These are phyloP conservation scores for Trichoderma afroharzianum DNA, from an alignment of 2,329 filamentous ascomycete species.

Conservation along the genomic window DNA sequence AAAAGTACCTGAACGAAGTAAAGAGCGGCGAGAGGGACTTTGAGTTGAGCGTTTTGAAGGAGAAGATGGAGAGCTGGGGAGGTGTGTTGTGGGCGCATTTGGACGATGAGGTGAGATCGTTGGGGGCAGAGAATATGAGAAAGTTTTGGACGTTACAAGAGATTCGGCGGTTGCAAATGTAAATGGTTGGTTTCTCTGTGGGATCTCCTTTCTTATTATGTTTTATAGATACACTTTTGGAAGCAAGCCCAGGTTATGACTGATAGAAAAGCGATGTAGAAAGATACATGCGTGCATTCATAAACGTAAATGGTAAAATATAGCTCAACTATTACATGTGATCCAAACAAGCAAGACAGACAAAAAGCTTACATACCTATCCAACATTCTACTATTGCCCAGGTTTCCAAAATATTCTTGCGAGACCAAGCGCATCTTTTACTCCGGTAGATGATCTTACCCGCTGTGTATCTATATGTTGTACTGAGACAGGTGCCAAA, in stretches of 20 bases:
- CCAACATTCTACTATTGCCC: background rate
- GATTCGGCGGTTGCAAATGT: slow-evolving; percentile 45
- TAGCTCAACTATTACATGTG: background rate
- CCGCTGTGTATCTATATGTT: background rate
- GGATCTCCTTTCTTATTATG: background rate
- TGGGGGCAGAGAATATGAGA: slow-evolving; percentile 85
- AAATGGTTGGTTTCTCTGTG: too few species aligned
- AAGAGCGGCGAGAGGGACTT: slow-evolving; percentile 59
- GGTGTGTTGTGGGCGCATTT: slow-evolving; percentile 77
- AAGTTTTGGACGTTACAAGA: slow-evolving; percentile 76
- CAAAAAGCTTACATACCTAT: background rate
- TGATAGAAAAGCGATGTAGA: background rate
- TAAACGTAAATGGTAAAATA: background rate
- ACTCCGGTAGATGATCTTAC: background rate
- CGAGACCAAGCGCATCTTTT: background rate
- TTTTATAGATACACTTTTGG: background rate
- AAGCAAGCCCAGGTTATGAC: background rate
- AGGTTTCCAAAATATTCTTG: background rate
- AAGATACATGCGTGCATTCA: background rate
- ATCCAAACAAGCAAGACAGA: background rate
- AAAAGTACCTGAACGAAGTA: slow-evolving; percentile 62
- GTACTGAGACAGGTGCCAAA: background rate
- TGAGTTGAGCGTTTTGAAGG: slow-evolving; percentile 57
- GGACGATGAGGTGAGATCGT: slow-evolving; percentile 74
- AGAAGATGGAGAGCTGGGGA: slow-evolving; percentile 74